A percentile compares a stretch with the other conserved stretches of the same genome.
Conservation (phyloP, 208 protist species). For the Strigomonas culicis region DNA sequence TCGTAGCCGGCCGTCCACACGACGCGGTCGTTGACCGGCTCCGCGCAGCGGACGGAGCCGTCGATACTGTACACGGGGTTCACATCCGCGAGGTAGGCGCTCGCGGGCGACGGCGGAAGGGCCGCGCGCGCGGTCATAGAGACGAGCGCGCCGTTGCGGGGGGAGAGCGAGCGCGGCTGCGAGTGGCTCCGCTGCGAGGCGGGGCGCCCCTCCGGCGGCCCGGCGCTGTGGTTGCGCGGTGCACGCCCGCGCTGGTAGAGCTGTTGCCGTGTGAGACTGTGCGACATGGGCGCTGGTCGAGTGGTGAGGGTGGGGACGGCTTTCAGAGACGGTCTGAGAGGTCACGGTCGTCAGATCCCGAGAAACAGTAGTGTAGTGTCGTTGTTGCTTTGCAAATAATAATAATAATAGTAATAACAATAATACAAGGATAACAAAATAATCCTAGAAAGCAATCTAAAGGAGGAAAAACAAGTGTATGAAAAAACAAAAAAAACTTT, state of each 20-base stretch:
- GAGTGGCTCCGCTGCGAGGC: neutral
- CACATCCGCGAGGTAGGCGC: constrained; percentile 54
- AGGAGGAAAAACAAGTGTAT: constrained; percentile 8
- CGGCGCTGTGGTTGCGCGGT: neutral
- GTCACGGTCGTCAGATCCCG: too few species aligned
- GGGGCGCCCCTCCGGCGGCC: neutral
- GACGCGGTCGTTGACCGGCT: constrained; percentile 60
- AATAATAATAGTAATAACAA: constrained; percentile 1
- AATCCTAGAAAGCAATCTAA: neutral
- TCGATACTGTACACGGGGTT: constrained; percentile 53
- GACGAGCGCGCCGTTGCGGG: constrained; percentile 1
- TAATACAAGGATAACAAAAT: neutral
- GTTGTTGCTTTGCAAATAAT: neutral
- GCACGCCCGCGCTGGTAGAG: neutral
- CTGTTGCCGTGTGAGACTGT: too few species aligned
- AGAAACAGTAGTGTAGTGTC: too few species aligned
- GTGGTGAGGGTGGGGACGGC: constrained; percentile 1
- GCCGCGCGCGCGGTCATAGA: neutral
- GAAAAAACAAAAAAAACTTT: constrained; percentile 11
- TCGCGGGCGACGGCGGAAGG: constrained; percentile 2
- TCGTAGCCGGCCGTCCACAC: constrained; percentile 75
- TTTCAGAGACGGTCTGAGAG: too few species aligned
- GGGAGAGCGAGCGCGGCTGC: neutral
- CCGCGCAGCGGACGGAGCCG: constrained; percentile 37
- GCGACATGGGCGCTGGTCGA: neutral